Percentiles rank a stretch among this genome's conserved stretches.
phyloP scores from a whole-genome alignment of 306 rosid genomes.

The Spatholobus suberectus region DNA sequence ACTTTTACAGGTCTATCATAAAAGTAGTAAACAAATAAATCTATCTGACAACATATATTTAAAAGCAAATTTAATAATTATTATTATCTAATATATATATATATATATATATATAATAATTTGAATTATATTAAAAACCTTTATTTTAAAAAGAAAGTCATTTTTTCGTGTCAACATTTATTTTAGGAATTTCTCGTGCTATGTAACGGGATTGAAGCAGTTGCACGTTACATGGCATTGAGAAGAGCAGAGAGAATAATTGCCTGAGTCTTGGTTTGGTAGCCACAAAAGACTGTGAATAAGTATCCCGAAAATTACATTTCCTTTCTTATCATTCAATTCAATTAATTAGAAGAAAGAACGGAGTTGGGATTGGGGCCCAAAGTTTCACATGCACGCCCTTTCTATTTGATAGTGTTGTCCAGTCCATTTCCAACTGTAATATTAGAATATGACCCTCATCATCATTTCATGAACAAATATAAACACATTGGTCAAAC shows the following conservation, averaged over 20 bases:
- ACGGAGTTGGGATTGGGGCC: constrained; percentile 53
- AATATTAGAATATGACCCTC: constrained; percentile 15
- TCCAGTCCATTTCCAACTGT: constrained; percentile 75
- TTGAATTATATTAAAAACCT: too few species aligned
- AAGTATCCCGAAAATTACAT: neutral
- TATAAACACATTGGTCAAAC: constrained; percentile 29
- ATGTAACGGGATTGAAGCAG: neutral
- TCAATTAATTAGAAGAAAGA: neutral
- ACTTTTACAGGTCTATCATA: too few species aligned
- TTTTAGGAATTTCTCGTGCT: neutral
- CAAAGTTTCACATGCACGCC: constrained; percentile 72
- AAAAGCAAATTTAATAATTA: too few species aligned
- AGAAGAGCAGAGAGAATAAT: constrained; percentile 26
- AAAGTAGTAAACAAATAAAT: too few species aligned
- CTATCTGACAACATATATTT: too few species aligned
- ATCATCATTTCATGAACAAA: neutral
- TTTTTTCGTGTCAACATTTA: neutral
- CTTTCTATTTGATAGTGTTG: constrained; percentile 46
- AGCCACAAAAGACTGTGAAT: constrained; percentile 20
- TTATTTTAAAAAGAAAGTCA: too few species aligned
- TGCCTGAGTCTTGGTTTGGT: constrained; percentile 15
- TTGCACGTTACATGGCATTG: neutral
- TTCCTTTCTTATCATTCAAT: neutral
- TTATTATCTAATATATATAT: too few species aligned
- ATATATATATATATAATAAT: too few species aligned